Evolutionary conservation across 495 filamentous ascomycete genomes (phyloP).

Genomic region (Talaromyces ruber): DNA sequence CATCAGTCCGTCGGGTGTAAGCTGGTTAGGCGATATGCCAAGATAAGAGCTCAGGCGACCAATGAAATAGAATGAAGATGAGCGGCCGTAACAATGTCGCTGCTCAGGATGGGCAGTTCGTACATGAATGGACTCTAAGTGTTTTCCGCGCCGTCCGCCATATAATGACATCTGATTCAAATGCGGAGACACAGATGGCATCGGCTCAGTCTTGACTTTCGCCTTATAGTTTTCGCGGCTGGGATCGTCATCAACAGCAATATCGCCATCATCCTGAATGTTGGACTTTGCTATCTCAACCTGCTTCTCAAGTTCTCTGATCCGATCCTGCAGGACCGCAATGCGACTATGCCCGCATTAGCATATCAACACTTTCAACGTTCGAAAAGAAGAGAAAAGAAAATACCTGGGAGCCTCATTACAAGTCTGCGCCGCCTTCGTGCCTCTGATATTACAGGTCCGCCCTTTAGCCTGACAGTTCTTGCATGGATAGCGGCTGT

Average conservation of each 20-base stretch:
- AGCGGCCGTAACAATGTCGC: constrained; percentile 16
- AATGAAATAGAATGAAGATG: constrained; percentile 23
- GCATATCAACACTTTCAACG: neutral
- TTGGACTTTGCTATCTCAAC: constrained; percentile 2
- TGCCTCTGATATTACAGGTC: constrained; percentile 26
- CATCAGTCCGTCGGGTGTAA: neutral
- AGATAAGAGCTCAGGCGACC: constrained; percentile 21
- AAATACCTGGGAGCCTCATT: neutral
- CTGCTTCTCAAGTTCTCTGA: constrained; percentile 5
- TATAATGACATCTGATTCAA: neutral
- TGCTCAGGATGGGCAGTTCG: constrained; percentile 7
- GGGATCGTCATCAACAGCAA: neutral
- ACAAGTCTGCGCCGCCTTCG: constrained; percentile 7
- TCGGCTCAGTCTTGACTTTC: neutral
- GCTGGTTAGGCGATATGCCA: constrained; percentile 7
- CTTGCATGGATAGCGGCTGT: constrained; percentile 31
- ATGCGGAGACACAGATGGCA: neutral
- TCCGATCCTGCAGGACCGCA: constrained; percentile 16
- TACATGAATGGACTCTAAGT: constrained; percentile 8
- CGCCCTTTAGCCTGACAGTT: constrained; percentile 30
- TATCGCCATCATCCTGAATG: neutral
- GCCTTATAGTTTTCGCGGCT: neutral
- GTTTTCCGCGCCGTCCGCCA: constrained; percentile 9
- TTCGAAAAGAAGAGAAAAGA: neutral
- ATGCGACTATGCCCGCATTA: constrained; percentile 24